Base-by-base conservation (phyloP, 306 rosid species). In the Geum urbanum region DNA sequence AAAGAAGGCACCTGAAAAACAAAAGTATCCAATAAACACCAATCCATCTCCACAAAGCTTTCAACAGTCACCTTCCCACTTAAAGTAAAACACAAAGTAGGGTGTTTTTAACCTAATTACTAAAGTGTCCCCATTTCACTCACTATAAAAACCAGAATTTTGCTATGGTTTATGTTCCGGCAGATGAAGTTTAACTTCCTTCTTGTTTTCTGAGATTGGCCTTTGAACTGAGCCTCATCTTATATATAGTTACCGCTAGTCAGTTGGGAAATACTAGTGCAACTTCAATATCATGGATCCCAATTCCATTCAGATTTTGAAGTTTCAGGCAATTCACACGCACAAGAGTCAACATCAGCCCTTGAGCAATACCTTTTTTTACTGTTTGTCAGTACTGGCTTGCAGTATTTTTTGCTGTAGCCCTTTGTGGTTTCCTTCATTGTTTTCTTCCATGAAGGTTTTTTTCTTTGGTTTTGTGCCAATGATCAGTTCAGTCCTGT, bases 391-490 rank as follows among this genome's bases (percentile, higher is more conserved):
- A 12, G 79, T 75, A 35, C 6, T 84, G 20, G 52, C 77, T 54
- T 59, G 57, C 48, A 59, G 73, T 27, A 45, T 78, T 2, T 66
- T 78, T 44, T 75, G 77, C 51, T 84, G 46, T 12, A 72, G 67
- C 66, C 74, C 81, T 37, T 27, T 74, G 9, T 76, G 84, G 88
- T 13, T 81, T 72, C 83, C 84, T 16, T 53, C 56, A 18, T 8
- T 81, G 20, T 9, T 40, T 51, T 77, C 79, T 74, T 74, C 76
- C 73, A 47, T 63, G 68, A 72, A 74, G 72, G 60, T 43, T 5
- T 63, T 70, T 77, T 45, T 81, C 53, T 20, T 49, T 12, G 74
- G 43, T 67, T 53, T 60, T 41, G 16, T 74, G 58, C 77, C 74
- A 3, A 74, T 74, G 43, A 58, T 71, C 24, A 6, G 64, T 63